phyloP scores from a whole-genome alignment of 2,329 filamentous ascomycete species.

The Scorias spongiosa region DNA sequence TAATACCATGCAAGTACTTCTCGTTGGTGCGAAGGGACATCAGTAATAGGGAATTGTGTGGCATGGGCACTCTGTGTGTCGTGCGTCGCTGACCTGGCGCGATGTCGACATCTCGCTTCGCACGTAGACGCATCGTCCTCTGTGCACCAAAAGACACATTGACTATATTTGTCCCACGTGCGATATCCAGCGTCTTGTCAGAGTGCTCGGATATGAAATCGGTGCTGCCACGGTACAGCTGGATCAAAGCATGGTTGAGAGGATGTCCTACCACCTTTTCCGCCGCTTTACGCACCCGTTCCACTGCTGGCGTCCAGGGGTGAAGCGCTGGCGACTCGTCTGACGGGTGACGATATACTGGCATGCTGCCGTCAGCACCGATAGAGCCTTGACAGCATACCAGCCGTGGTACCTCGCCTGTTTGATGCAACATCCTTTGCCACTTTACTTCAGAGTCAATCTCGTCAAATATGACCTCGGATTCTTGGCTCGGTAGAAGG shows the following conservation, averaged over 20 bases:
- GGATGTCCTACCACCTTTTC: slow-evolving; percentile 62
- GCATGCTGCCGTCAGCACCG: slow-evolving; percentile 55
- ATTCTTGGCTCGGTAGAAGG: slow-evolving; percentile 41
- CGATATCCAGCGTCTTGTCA: slow-evolving; percentile 91
- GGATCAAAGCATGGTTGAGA: slow-evolving; percentile 84
- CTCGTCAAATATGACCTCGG: slow-evolving; percentile 49
- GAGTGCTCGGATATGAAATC: slow-evolving; percentile 96
- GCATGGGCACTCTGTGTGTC: slow-evolving; percentile 55
- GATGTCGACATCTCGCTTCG: slow-evolving; percentile 42
- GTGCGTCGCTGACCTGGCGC: slow-evolving; percentile 25
- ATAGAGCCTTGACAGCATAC: slow-evolving; percentile 76
- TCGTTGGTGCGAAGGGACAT: slow-evolving; percentile 71
- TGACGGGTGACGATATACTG: slow-evolving; percentile 87
- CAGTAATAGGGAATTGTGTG: slow-evolving; percentile 77
- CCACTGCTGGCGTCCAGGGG: slow-evolving; percentile 59
- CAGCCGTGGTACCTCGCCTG: slow-evolving; percentile 78
- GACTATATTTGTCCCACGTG: slow-evolving; percentile 64
- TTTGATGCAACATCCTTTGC: slow-evolving; percentile 85
- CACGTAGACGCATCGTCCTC: slow-evolving; percentile 76
- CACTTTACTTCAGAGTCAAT: slow-evolving; percentile 65
- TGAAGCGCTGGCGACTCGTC: slow-evolving; percentile 71
- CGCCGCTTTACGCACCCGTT: slow-evolving; percentile 50
- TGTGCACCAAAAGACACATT: slow-evolving; percentile 91
- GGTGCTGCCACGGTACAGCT: slow-evolving; percentile 74
- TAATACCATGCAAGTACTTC: slow-evolving; percentile 84